A percentile compares a stretch with the other conserved stretches of the same genome.
These are phyloP conservation scores for Pochonia chlamydosporia DNA, from an alignment of 2,329 filamentous ascomycete species.

Conservation along the genomic window DNA sequence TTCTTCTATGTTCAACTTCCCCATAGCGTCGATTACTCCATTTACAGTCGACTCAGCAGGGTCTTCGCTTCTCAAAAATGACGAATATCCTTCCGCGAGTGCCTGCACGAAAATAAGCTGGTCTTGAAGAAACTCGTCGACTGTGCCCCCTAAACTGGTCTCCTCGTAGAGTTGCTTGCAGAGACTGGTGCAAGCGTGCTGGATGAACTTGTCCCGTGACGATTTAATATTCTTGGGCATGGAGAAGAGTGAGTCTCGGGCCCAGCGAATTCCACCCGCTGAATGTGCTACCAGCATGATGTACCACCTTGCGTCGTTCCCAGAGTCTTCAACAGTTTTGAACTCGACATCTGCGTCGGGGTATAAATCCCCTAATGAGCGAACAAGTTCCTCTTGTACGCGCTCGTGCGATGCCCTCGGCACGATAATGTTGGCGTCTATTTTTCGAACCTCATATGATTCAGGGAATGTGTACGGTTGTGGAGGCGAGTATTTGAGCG, in stretches of 20 bases:
- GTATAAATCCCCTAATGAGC: constrained; percentile 35
- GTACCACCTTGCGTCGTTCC: constrained; percentile 45
- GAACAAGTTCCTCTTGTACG: constrained; percentile 34
- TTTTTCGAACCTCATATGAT: constrained; percentile 31
- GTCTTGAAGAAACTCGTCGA: constrained; percentile 55
- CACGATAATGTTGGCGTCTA: constrained; percentile 47
- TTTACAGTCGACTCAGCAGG: constrained; percentile 10
- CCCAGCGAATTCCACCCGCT: constrained; percentile 37
- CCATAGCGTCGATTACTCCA: constrained; percentile 18
- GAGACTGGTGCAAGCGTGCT: constrained; percentile 38
- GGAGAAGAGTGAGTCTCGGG: constrained; percentile 37
- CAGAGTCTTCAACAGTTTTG: constrained; percentile 44
- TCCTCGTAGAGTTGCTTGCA: constrained; percentile 40
- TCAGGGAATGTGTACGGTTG: constrained; percentile 14
- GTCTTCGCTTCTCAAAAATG: constrained; percentile 29
- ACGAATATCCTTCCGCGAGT: constrained; percentile 46
- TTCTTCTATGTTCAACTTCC: constrained; percentile 16
- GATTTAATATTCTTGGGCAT: constrained; percentile 33
- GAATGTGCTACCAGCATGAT: constrained; percentile 52
- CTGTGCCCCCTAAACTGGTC: constrained; percentile 36
- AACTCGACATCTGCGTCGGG: constrained; percentile 39
- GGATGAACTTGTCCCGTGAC: constrained; percentile 22
- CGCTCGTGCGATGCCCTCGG: constrained; percentile 36
- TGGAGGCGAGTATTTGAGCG: constrained; percentile 29
- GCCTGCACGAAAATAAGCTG: constrained; percentile 57